Percentiles rank a stretch among this genome's conserved stretches.
Evolutionary conservation across 2,329 filamentous ascomycete species (phyloP).

Genomic region (Diaporthe longicolla): DNA sequence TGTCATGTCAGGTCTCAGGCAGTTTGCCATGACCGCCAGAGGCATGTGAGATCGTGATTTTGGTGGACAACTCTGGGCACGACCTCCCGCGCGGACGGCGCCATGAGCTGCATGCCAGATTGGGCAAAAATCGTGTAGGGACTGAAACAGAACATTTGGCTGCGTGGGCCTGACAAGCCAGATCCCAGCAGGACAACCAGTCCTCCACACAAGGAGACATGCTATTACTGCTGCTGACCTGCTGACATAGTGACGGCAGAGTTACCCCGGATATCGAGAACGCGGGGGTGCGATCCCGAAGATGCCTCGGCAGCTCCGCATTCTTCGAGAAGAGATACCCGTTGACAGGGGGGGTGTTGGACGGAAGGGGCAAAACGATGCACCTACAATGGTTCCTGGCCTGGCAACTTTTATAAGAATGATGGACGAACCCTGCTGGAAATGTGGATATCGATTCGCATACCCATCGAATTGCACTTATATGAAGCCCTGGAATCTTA

Average conservation of each 20-base stretch:
- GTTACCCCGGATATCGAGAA: background rate
- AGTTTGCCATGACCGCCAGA: background rate
- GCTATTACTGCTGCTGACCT: background rate
- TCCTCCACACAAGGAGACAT: background rate
- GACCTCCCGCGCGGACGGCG: background rate
- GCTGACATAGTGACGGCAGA: background rate
- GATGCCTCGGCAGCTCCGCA: constrained; percentile 41
- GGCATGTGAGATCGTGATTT: background rate
- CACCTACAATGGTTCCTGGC: background rate
- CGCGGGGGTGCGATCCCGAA: constrained; percentile 11
- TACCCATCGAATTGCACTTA: too few relatives aligned
- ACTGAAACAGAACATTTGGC: constrained; percentile 24
- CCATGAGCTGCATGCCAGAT: constrained; percentile 22
- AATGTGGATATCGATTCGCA: background rate
- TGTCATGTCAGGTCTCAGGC: too few relatives aligned
- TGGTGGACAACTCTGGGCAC: background rate
- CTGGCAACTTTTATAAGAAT: background rate
- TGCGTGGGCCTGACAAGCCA: background rate
- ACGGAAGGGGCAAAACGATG: background rate
- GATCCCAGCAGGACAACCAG: background rate
- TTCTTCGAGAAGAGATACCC: background rate
- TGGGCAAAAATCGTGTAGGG: constrained; percentile 10
- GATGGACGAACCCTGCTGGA: background rate
- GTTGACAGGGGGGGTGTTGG: background rate
- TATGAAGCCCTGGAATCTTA: too few relatives aligned